Base-by-base conservation (phyloP, 2,329 filamentous ascomycete species). In the Aspergillus uvarum region DNA sequence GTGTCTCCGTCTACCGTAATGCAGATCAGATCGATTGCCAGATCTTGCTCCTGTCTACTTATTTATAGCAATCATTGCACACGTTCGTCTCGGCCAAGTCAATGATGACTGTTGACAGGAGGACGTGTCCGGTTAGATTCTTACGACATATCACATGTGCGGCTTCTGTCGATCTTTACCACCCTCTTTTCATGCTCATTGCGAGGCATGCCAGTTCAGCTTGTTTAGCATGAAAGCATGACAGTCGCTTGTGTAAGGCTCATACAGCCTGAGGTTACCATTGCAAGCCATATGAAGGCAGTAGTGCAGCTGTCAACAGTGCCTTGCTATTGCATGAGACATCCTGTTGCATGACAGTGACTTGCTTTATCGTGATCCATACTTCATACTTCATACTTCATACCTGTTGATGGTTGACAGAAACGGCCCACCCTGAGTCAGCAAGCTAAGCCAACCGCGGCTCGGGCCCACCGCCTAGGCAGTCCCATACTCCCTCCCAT, bases 341-440 rank as follows among this genome's bases (percentile, higher is more conserved):
- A 29, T 29, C 2, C 26, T 8, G 26, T 29, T 29, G 26, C 26
- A 29, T 29, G 26, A 6, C 2, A 10, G 26, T 29, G 26, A 29
- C 26, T 10, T 26, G 26, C 7, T 29, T 29, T 29, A 29, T 29
- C 21, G 21, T 22, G 3, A 2, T 24, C 4, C 24, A 26, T 26
- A 26, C 24, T 26, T 26, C 24, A 26, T 26, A 26, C 26, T 26
- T 42, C 38, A 42, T 42, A n/a, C 38, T 44, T 19, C 14, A 7
- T n/a, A 8, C 3, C 16, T 16, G 6, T 44, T 44, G 14, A 44
- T 44, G 14, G 54, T 29, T 29, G 26, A 29, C 26, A 29, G 26
- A 29, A 29, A 29, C 7, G 26, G 55, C 52, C 56, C 61, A 57
- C 60, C 59, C 64, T 66, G 64, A 64, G 51, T 66, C 64, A 64